Evolutionary conservation across 2,329 filamentous ascomycete genomes (phyloP).

Genomic region (Curvularia sp.): DNA sequence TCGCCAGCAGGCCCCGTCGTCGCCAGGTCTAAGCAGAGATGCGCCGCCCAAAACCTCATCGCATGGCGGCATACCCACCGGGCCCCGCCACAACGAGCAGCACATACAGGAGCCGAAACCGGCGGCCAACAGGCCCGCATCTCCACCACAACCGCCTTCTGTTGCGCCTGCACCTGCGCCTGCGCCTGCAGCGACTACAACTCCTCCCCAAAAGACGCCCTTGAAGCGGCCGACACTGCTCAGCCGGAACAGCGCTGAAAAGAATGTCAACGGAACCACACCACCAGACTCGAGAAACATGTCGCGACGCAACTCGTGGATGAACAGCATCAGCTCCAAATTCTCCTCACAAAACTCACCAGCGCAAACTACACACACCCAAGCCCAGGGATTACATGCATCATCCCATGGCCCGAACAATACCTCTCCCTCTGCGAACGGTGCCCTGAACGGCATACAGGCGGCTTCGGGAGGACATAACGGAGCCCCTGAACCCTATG

Average conservation of each 20-base stretch:
- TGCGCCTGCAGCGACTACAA: slow-evolving; percentile 22
- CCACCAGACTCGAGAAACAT: slow-evolving; percentile 38
- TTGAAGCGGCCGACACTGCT: slow-evolving; percentile 54
- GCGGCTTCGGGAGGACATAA: slow-evolving; percentile 34
- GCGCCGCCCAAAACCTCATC: slow-evolving; percentile 47
- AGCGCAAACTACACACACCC: slow-evolving; percentile 43
- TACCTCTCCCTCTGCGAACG: slow-evolving; percentile 60
- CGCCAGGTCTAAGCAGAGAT: slow-evolving; percentile 45
- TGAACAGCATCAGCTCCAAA: slow-evolving; percentile 90
- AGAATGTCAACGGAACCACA: slow-evolving; percentile 37
- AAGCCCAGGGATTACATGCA: slow-evolving; percentile 47
- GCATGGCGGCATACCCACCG: slow-evolving; percentile 39
- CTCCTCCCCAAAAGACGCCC: slow-evolving; percentile 38
- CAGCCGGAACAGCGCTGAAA: slow-evolving; percentile 52
- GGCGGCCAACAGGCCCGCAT: slow-evolving; percentile 37
- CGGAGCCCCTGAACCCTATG: slow-evolving; percentile 65
- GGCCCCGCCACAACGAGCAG: slow-evolving; percentile 27
- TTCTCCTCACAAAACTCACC: slow-evolving; percentile 70
- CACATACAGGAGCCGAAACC: slow-evolving; percentile 24
- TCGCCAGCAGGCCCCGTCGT: slow-evolving; percentile 48
- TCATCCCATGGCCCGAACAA: slow-evolving; percentile 54
- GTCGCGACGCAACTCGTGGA: slow-evolving; percentile 79
- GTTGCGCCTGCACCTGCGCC: slow-evolving; percentile 17
- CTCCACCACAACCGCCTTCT: slow-evolving; percentile 29
- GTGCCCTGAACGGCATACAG: slow-evolving; percentile 51